Percentiles rank a stretch among this genome's conserved stretches.
Conservation (phyloP, 164 flowering plant genomes). For the grape (Vitis vinifera) region ASM3070453v1 NC_081815.1:18519001-18519500, state of each 20-base stretch:
- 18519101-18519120: constrained; percentile 97
- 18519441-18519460: constrained; percentile 85
- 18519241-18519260: constrained; percentile 87
- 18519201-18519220: constrained; percentile 81
- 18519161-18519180: constrained; percentile 90
- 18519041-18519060: constrained; percentile 97
- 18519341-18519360: constrained; percentile 99
- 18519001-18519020: constrained; percentile 83
- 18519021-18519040: constrained; percentile 92
- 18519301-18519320: constrained; percentile 91
- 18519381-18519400: constrained; percentile 90
- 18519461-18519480: constrained; percentile 94
- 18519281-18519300: constrained; percentile 84
- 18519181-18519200: constrained; percentile 97
- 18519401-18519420: constrained; percentile 97
- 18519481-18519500: constrained; percentile 86
- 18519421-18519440: constrained; percentile 80
- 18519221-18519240: constrained; percentile 87
- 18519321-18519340: constrained; percentile 84
- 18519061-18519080: constrained; percentile 86
- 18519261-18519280: constrained; percentile 86
- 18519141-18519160: constrained; percentile 80
- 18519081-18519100: constrained; percentile 96
- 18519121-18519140: constrained; percentile 78
- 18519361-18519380: constrained; percentile 91